Evolutionary conservation across 2,329 filamentous ascomycete species (phyloP).

Genomic region (Penicillium sp.): DNA sequence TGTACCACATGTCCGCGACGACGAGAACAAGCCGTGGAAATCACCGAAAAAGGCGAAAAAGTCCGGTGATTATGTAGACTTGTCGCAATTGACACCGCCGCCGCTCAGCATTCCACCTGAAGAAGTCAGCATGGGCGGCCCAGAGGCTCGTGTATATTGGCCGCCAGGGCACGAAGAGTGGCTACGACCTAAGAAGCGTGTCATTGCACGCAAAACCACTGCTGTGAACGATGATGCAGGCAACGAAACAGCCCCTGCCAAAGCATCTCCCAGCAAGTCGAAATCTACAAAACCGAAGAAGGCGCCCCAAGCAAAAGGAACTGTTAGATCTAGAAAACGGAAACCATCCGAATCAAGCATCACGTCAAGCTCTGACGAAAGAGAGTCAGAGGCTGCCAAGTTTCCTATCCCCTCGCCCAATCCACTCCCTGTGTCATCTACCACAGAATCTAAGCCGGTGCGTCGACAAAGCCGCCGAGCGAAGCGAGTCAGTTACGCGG

Average conservation of each 20-base stretch:
- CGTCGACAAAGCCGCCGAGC: conserved; percentile 25
- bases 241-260: conserved; percentile 13
- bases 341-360: conserved; percentile 26
- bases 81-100: conserved; percentile 43
- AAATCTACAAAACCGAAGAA: not conserved
- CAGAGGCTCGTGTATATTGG: conserved; percentile 82
- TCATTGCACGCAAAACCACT: conserved; percentile 6
- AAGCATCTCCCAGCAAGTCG: not conserved
- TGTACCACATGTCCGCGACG: conserved; percentile 69
- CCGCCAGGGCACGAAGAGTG: conserved; percentile 85
- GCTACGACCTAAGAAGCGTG: conserved; percentile 61
- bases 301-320: conserved; percentile 13
- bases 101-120: conserved; percentile 55
- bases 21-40: conserved; percentile 64
- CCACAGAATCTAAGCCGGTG: not conserved
- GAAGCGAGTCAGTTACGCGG: conserved; percentile 33
- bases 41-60: conserved; percentile 46
- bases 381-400: not conserved
- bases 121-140: conserved; percentile 82
- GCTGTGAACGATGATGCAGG: conserved; percentile 13
- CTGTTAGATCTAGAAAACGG: conserved; percentile 25
- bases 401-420: not conserved
- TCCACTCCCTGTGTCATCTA: not conserved
- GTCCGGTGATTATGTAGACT: conserved; percentile 32
- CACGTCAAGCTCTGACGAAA: conserved; percentile 25